A percentile compares a stretch with the other conserved stretches of the same genome.
Conservation (phyloP, 2,329 filamentous ascomycete species). For the Endoconidiophora polonica region DNA sequence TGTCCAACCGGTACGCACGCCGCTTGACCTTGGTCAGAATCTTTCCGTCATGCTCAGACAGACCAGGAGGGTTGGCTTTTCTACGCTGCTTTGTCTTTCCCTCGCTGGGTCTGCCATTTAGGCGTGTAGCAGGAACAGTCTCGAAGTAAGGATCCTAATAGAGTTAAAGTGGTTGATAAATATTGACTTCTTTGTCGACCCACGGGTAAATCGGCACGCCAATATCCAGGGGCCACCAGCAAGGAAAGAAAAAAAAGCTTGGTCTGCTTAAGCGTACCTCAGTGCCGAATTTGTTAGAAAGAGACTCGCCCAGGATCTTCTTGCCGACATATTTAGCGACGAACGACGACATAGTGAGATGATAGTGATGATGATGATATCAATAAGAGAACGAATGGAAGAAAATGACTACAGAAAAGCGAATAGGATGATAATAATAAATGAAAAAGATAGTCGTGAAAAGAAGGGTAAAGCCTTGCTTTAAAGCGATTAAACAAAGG, state of each 20-base stretch:
- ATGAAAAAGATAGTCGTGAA: background rate
- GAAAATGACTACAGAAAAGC: background rate
- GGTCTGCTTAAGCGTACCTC: slow-evolving; percentile 25
- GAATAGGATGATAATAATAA: background rate
- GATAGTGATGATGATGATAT: background rate
- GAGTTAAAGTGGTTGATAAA: background rate
- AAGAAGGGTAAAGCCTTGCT: background rate
- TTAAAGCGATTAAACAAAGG: background rate
- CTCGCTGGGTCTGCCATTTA: slow-evolving; percentile 40
- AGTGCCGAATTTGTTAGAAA: slow-evolving; percentile 40
- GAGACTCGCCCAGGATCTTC: slow-evolving; percentile 38
- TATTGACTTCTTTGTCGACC: background rate
- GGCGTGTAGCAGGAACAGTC: slow-evolving; percentile 55
- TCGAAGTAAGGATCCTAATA: slow-evolving; percentile 83
- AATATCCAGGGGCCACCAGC: background rate
- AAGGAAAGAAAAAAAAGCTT: background rate
- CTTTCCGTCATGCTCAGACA: slow-evolving; percentile 66
- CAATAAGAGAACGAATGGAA: background rate
- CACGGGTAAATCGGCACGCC: background rate
- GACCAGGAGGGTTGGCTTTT: slow-evolving; percentile 68
- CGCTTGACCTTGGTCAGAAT: slow-evolving; percentile 76
- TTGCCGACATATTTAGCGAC: slow-evolving; percentile 38
- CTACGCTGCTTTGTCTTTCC: slow-evolving; percentile 68
- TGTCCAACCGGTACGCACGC: slow-evolving; percentile 72
- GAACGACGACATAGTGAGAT: slow-evolving; percentile 30